Evolutionary conservation across 176 grass and related monocot species (phyloP).

Genomic region (Musa itinerans): DNA sequence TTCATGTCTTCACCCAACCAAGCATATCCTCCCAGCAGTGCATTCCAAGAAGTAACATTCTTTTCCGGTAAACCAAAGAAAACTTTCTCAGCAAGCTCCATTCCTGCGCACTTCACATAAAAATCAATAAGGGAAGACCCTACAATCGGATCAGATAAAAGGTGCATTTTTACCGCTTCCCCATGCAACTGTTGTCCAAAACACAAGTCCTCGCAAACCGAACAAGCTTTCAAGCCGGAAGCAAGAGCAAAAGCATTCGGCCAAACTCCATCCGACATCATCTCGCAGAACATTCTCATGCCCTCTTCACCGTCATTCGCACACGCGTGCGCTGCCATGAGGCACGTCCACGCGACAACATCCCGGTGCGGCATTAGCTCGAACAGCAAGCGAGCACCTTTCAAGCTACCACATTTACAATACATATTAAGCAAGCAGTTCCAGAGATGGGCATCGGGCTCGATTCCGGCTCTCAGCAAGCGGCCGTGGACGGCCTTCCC

Average conservation of each 20-base stretch:
- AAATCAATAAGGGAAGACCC: constrained; percentile 28
- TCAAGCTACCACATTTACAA: constrained; percentile 13
- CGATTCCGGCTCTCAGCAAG: constrained; percentile 12
- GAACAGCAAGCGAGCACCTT: constrained; percentile 26
- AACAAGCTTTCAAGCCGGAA: constrained; percentile 23
- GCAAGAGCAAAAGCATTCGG: constrained; percentile 24
- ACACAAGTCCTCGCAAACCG: constrained; percentile 1
- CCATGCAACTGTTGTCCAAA: constrained; percentile 27
- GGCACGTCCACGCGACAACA: constrained; percentile 24
- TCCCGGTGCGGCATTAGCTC: constrained; percentile 37
- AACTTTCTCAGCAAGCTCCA: constrained; percentile 22
- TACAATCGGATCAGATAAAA: constrained; percentile 25
- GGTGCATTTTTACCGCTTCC: constrained; percentile 21
- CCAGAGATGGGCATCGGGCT: constrained; percentile 21
- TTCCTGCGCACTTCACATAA: constrained; percentile 17
- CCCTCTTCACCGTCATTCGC: not conserved
- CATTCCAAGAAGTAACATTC: constrained; percentile 30
- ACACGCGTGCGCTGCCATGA: constrained; percentile 11
- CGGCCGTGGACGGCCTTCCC: constrained; percentile 31
- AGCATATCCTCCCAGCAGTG: constrained; percentile 28
- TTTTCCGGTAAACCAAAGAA: constrained; percentile 16
- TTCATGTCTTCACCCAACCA: constrained; percentile 5
- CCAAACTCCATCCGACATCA: not conserved
- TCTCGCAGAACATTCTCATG: constrained; percentile 17
- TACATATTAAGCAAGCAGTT: constrained; percentile 21